Base-by-base conservation (phyloP, 2,329 filamentous ascomycete species). In the Biscogniauxia sp. region DNA sequence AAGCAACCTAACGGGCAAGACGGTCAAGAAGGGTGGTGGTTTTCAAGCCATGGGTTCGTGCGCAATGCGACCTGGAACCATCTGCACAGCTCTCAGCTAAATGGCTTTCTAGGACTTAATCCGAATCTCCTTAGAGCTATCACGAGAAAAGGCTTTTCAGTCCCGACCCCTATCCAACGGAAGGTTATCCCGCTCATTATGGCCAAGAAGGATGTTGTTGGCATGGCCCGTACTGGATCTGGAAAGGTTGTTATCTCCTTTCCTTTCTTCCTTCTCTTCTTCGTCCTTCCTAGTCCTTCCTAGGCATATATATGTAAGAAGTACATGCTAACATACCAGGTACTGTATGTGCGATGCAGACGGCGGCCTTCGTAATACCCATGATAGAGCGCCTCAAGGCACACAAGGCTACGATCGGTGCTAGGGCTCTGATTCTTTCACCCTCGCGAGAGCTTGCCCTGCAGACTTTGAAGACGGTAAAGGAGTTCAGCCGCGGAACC, bases 221-320 rank as follows among this genome's bases (percentile, higher is more conserved):
- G 93, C 67, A 99, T 99, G 95, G 95, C 95, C 7, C 85, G 96
- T 67, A 99, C 96, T n/a, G 95, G 95, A 74, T 98, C 93, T 20
- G 95, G 95, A 79, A 99, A 99, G 28, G 28, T 32, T 32, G 9
- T 32, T 32, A 13, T 32, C 28, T 32, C 7, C 28, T 32, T 23
- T 23, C 23, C 28, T 32, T 32, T 32, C 28, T 4, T 32, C 28
- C 1, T 32, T 7, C 2, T 32, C 28, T 2, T 13, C 28, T 32
- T 32, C 28, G 2, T 32, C 7, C 28, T 32, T 32, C 7, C 5
- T 23, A 2, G 23, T 23, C 23, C 23, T 23, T 23, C 23, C 23
- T 23, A 23, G 23, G 23, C n/a, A n/a, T 23, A 23, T 5, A 23
- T 23, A 23, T 5, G 23, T 23, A 32, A 32, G 28, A 32, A 32